Evolutionary conservation across 139 green algal genomes (phyloP).

Genomic region (Tetradesmus obliquus): DNA sequence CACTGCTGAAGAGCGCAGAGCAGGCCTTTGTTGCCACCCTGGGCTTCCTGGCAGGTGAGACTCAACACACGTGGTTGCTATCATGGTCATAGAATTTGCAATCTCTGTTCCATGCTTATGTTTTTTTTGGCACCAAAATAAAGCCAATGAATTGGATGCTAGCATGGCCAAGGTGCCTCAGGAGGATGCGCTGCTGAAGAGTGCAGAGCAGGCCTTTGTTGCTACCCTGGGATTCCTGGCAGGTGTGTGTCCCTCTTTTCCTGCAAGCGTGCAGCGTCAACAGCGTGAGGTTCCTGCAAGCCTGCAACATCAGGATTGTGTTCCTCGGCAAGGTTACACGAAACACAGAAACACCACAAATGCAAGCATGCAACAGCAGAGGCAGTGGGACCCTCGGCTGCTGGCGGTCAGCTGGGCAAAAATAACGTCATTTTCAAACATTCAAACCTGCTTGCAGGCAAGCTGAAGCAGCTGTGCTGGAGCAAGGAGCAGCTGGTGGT

Average conservation of each 20-base stretch:
- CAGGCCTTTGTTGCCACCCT: constrained; percentile 45
- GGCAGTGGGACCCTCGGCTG: no score
- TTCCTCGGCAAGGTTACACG: no score
- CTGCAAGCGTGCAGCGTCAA: no score
- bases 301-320: no score
- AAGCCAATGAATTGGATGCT: neutral
- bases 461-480: constrained; percentile 10
- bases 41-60: constrained; percentile 39
- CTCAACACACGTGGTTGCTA: no score
- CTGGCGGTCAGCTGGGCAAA: no score
- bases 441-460: neutral
- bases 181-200: constrained; percentile 27
- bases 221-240: constrained; percentile 43
- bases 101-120: neutral
- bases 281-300: no score
- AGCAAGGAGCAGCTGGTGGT: neutral
- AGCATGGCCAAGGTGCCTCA: neutral
- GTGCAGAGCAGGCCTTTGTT: constrained; percentile 39
- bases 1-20: constrained; percentile 23
- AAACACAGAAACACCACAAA: no score
- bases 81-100: neutral
- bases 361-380: no score
- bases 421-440: no score
- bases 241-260: neutral
- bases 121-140: no score